Base-by-base conservation (phyloP, 176 grass and related monocot species). In the Oryza brachyantha region DNA sequence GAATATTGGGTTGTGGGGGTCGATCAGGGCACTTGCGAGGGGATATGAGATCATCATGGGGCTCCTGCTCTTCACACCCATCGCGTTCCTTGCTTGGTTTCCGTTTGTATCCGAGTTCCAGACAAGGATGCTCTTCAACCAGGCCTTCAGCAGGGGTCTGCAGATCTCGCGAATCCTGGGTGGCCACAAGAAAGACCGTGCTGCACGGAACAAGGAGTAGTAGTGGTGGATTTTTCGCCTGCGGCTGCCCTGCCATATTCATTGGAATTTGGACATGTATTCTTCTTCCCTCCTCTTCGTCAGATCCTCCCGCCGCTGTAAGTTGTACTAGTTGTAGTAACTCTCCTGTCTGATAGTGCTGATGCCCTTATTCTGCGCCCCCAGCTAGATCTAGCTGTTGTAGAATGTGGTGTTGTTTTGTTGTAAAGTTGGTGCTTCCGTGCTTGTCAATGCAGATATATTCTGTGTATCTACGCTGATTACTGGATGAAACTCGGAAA, bases 101-200 rank as follows among this genome's bases (percentile, higher is more conserved):
- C 94, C 94, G 0, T 97, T 97, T 59, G 91, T 97, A 48, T 93
- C 91, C 0, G 94, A 97, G 84, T 97, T 97, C 66, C 94, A 97
- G 79, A 97, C 94, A 0, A 86, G 94, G 80, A 97, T 97, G 94
- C 79, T 97, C 21, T 97, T 97, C 86, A 97, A 97, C 83, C 94
- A 97, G 78, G 94, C 94, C 60, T 97, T 97, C 81, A 97, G 94
- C 72, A 78, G 94, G 83, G 91, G 94, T 59, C 81, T 97, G 68
- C 94, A 97, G 75, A 97, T 97, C 58, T 97, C 91, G 7, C 88
- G 93, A 67, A 87, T 97, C 68, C 91, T 97, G 26, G 93, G 93
- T 19, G 90, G 93, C 3, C 90, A 90, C 28, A 97, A 83, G 86
- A 97, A 93, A 77, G 93, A 97, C 77, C 83, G 83, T 3, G 63